Base-by-base conservation (phyloP, 768 basidiomycete genomes). In the Hygrophorus pudorinus region DNA sequence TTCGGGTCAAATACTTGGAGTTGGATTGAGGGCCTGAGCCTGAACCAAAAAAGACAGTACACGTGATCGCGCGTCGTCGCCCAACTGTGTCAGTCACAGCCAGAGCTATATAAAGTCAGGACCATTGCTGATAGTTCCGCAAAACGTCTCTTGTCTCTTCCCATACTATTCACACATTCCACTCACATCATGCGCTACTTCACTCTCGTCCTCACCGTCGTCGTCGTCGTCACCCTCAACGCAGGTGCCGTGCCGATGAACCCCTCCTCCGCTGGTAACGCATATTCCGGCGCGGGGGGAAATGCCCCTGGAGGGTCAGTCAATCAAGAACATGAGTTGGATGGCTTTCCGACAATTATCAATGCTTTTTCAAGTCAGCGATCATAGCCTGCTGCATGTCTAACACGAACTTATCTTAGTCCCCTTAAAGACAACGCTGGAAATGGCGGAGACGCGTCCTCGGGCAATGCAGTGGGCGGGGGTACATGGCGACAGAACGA, bases 271-370 rank as follows among this genome's bases (percentile, higher is more conserved):
- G 57, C 34, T 44, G 66, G 60, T n/a, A n/a, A n/a, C 56, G 48
- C 56, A 30, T 64, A 62, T 43, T 52, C 60, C 17, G 67, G 66
- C 4, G 38, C 47, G 16, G 67, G 59, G 13, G 67, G 67, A 12
- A 46, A 54, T 20, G 57, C 65, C 14, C 32, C 41, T 5, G 69
- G 69, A 42, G 67, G 68, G 14, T 6, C 38, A 51, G 1, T 4
- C 64, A 2, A 2, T 64, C 42, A 58, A 56, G 18, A 1, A 59
- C 1, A 28, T 51, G 36, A 65, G 62, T 13, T 45, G 64, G 66
- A 56, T n/a, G 59, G 53, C 9, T 35, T 35, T 35, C 24, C 24
- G 24, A 7, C 4, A 7, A 24, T 24, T 24, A 7, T 7, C 24
- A 24, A 7, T 7, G 7, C 7, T 24, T 7, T 24, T 7, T 24